Evolutionary conservation across 768 basidiomycete species (phyloP).

Genomic region (Xerocomellus chrysenteron): DNA sequence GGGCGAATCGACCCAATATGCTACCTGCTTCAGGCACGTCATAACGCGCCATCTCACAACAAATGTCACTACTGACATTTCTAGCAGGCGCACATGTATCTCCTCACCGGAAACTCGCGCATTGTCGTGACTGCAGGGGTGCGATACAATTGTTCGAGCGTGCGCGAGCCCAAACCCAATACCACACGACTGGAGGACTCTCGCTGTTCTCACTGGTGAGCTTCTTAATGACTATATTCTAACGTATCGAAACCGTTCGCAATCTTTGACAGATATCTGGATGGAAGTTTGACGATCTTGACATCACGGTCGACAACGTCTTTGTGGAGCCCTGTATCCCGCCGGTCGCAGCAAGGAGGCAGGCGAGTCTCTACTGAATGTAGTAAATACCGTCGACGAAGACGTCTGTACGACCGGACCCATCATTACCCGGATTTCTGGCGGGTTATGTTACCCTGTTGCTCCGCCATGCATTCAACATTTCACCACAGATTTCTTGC

Average conservation of each 20-base stretch:
- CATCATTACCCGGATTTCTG: not conserved
- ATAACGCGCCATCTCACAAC: too few relatives aligned
- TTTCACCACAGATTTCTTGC: not conserved
- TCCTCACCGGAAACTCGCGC: not conserved
- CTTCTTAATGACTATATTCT: not conserved
- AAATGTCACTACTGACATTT: not conserved
- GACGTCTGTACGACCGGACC: not conserved
- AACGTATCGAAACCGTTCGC: not conserved
- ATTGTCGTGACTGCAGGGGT: not conserved
- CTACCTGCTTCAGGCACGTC: not conserved
- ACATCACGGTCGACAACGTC: not conserved
- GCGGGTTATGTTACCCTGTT: not conserved
- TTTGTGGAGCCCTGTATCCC: not conserved
- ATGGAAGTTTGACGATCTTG: not conserved
- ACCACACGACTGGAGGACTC: not conserved
- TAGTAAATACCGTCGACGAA: not conserved
- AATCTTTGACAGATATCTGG: not conserved
- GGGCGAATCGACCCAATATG: not conserved
- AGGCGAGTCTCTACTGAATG: not conserved
- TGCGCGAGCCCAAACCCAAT: not conserved
- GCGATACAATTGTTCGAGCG: not conserved
- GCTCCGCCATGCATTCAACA: not conserved
- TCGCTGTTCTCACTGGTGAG: constrained; percentile 1
- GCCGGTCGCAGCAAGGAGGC: not conserved
- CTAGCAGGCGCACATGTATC: not conserved